Conservation (phyloP, 805 yeast species). For the Saturnispora sekii region DNA sequence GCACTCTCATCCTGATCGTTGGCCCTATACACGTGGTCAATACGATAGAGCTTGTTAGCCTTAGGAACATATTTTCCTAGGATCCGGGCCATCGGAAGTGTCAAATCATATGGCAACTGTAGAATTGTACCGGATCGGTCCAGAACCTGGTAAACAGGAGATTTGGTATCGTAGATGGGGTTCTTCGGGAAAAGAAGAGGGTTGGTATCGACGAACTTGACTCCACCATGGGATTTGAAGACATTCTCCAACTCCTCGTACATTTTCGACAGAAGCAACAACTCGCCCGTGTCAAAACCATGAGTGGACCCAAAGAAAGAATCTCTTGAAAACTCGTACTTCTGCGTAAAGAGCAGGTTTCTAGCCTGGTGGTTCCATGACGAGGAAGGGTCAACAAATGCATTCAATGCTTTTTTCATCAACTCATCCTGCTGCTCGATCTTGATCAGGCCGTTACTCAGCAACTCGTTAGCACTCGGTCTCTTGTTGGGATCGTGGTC, state of each 20-base stretch:
- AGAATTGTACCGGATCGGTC: constrained; percentile 83
- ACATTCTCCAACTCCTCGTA: constrained; percentile 49
- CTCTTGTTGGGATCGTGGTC: constrained; percentile 72
- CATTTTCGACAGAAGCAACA: constrained; percentile 50
- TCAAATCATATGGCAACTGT: constrained; percentile 82
- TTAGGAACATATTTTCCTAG: constrained; percentile 54
- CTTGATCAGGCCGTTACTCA: constrained; percentile 78
- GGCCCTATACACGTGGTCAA: constrained; percentile 77
- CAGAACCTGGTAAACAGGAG: constrained; percentile 66
- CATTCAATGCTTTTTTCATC: constrained; percentile 77
- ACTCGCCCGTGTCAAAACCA: constrained; percentile 31
- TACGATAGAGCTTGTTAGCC: constrained; percentile 55
- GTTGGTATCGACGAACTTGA: constrained; percentile 50
- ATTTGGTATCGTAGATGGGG: constrained; percentile 54
- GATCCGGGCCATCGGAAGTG: constrained; percentile 81
- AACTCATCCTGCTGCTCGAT: constrained; percentile 85
- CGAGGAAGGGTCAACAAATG: constrained; percentile 80
- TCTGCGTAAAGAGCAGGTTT: constrained; percentile 74
- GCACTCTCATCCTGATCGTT: constrained; percentile 46
- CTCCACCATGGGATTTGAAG: constrained; percentile 78
- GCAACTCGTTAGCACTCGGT: constrained; percentile 68
- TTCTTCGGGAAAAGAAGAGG: constrained; percentile 75
- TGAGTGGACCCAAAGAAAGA: constrained; percentile 57
- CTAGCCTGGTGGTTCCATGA: constrained; percentile 94
- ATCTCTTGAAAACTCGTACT: constrained; percentile 77